Evolutionary conservation across 352 stramenopile species (phyloP), one percentile per base, ranked within the genome.

Genomic region (Globisporangium mamillatum): DNA sequence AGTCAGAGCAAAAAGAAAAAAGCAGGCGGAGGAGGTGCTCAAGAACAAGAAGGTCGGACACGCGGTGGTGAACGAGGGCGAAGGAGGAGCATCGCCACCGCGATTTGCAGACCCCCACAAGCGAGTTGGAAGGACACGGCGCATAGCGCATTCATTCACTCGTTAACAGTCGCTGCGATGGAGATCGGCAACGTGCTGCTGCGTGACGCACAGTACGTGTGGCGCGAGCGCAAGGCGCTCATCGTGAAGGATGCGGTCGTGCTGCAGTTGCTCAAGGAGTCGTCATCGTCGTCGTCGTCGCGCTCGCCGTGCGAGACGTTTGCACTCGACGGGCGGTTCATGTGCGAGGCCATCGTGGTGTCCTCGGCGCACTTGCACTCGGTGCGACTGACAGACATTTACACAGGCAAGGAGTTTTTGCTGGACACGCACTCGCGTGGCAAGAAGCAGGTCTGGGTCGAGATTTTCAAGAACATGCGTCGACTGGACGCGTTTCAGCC

Each of bases 361-460:
- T 89, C 81, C 1, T 82, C 81, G 2, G 81, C 80, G 44, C 81
- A 89, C 64, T 67, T 84, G 76, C 76, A 89, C 62, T 82, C 79
- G 29, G 77, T 88, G 64, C 78, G 73, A 25, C 75, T 89, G 3
- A 58, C 75, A 4, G 74, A 89, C 34, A 68, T 85, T 20, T 71
- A 80, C 52, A 77, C 72, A 0, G 76, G 70, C 7, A 69, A 71
- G 16, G 74, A 88, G 68, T 81, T 81, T 52, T 63, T 89, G 4
- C 63, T 89, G 27, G 81, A 89, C 63, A 71, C 71, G 16, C 66
- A 62, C 3, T 75, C 72, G 9, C 76, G 70, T 55, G 77, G 80
- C 12, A 76, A 75, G 58, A 84, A 84, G 38, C 79, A 86, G 41
- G 73, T 88, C 70, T 89, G 81, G 81, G 78, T 89, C 60, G 75